Conservation (phyloP, 352 stramenopile species). For the Hyaloperonospora arabidopsidis region DNA sequence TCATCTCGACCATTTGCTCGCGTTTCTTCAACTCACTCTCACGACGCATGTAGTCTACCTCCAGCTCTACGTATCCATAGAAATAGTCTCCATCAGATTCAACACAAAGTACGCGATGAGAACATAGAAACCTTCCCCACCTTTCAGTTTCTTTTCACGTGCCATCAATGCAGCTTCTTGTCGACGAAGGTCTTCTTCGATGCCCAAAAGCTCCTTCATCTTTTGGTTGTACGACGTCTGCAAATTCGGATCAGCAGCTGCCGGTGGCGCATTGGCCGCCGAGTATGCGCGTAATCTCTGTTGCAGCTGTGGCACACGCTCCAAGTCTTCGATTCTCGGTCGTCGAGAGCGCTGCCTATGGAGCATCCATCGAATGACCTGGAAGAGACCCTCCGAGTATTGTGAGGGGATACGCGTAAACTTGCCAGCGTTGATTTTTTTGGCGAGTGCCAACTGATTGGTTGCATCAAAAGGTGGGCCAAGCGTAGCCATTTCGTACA, state of each 20-base stretch:
- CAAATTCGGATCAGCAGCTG: slow-evolving; percentile 52
- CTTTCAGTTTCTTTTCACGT: slow-evolving; percentile 81
- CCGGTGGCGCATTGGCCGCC: slow-evolving; percentile 35
- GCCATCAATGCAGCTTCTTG: slow-evolving; percentile 79
- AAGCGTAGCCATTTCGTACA: slow-evolving; percentile 88
- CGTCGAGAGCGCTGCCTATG: slow-evolving; percentile 74
- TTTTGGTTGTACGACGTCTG: slow-evolving; percentile 80
- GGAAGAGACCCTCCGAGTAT: slow-evolving; percentile 88
- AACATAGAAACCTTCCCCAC: slow-evolving; percentile 19
- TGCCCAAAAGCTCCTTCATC: slow-evolving; percentile 81
- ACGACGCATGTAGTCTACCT: slow-evolving; percentile 71
- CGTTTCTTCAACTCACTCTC: slow-evolving; percentile 79
- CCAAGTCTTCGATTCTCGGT: slow-evolving; percentile 78
- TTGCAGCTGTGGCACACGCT: slow-evolving; percentile 72
- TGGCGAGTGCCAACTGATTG: slow-evolving; percentile 87
- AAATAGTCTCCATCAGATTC: background rate
- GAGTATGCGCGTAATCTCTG: slow-evolving; percentile 75
- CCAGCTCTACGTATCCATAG: slow-evolving; percentile 39
- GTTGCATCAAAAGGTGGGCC: slow-evolving; percentile 87
- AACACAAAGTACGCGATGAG: background rate
- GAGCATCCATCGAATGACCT: slow-evolving; percentile 88
- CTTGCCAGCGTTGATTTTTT: slow-evolving; percentile 91
- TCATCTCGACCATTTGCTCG: slow-evolving; percentile 81
- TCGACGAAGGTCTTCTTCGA: slow-evolving; percentile 79
- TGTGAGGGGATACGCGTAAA: slow-evolving; percentile 85